These are phyloP conservation scores for Chaetomiaceae sp. DNA, from an alignment of 2,329 filamentous ascomycete species.

Conservation along the genomic window DNA sequence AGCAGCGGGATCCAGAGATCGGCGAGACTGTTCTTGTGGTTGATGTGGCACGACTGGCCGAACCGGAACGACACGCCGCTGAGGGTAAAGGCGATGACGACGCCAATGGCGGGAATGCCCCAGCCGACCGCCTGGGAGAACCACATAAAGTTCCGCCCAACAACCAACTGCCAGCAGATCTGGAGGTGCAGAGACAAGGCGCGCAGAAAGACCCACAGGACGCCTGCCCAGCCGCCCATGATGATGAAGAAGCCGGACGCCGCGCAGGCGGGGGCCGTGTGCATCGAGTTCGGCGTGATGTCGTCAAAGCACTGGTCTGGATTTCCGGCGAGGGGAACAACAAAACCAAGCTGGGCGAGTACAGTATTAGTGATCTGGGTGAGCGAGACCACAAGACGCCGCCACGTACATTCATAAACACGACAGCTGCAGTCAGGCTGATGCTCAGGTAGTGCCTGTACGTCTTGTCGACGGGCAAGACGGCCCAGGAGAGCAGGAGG, in stretches of 20 bases:
- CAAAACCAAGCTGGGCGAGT: conserved; percentile 77
- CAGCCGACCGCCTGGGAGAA: conserved; percentile 75
- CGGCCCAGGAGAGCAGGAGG: conserved; percentile 72
- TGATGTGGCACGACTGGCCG: conserved; percentile 88
- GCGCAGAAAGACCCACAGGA: conserved; percentile 88
- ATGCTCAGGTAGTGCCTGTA: conserved; percentile 90
- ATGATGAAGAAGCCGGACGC: conserved; percentile 83
- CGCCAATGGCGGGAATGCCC: conserved; percentile 73
- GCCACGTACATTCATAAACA: conserved; percentile 70
- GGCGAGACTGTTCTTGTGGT: conserved; percentile 75
- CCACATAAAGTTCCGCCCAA: conserved; percentile 87
- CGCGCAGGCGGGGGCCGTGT: conserved; percentile 73
- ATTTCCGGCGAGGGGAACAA: conserved; percentile 74
- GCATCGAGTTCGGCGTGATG: conserved; percentile 94
- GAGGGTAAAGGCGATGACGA: conserved; percentile 71
- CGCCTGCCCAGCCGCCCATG: conserved; percentile 76
- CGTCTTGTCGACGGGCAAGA: conserved; percentile 82
- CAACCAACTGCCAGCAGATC: conserved; percentile 94
- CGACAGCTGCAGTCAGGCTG: conserved; percentile 70
- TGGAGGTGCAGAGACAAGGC: conserved; percentile 91
- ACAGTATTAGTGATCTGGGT: not conserved
- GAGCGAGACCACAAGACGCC: not conserved
- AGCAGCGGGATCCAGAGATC: conserved; percentile 90
- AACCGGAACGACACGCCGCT: conserved; percentile 95
- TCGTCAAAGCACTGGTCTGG: conserved; percentile 80